These are phyloP conservation scores for Aspergillus pseudonomiae DNA, from an alignment of 2,329 filamentous ascomycete species.

Conservation along the genomic window DNA sequence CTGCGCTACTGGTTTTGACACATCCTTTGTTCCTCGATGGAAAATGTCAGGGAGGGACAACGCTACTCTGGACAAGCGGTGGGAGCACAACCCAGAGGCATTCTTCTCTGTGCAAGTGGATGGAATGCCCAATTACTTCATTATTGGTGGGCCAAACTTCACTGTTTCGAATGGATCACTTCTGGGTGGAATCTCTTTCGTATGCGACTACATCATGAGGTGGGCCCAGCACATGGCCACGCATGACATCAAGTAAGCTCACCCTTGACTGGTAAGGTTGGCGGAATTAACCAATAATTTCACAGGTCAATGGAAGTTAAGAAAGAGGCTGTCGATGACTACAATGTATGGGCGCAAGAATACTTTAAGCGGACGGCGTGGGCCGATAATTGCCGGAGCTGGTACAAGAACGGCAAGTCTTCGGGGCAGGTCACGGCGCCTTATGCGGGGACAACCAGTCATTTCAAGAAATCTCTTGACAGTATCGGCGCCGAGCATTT, in stretches of 20 bases:
- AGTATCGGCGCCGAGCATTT: constrained; percentile 27
- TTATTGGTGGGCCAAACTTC: constrained; percentile 32
- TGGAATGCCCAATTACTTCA: constrained; percentile 38
- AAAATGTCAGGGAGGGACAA: constrained; percentile 27
- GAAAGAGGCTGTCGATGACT: constrained; percentile 33
- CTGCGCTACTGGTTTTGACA: constrained; percentile 24
- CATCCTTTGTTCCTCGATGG: constrained; percentile 29
- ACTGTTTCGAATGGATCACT: constrained; percentile 33
- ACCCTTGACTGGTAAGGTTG: background rate
- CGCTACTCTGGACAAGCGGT: constrained; percentile 29
- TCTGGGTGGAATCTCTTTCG: constrained; percentile 21
- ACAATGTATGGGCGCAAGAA: constrained; percentile 37
- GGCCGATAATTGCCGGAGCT: constrained; percentile 16
- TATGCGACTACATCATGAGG: constrained; percentile 33
- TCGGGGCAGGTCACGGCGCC: constrained; percentile 21
- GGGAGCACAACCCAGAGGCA: constrained; percentile 26
- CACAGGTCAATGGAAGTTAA: constrained; percentile 30
- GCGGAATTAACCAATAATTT: background rate
- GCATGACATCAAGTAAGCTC: constrained; percentile 34
- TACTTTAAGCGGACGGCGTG: constrained; percentile 37
- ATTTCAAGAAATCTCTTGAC: constrained; percentile 22
- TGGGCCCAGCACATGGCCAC: constrained; percentile 36
- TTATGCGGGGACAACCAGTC: constrained; percentile 19
- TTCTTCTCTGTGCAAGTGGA: constrained; percentile 27
- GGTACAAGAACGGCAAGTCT: constrained; percentile 11